Conservation (phyloP, 495 filamentous ascomycete genomes). For the Wilcoxina mikolae region DNA sequence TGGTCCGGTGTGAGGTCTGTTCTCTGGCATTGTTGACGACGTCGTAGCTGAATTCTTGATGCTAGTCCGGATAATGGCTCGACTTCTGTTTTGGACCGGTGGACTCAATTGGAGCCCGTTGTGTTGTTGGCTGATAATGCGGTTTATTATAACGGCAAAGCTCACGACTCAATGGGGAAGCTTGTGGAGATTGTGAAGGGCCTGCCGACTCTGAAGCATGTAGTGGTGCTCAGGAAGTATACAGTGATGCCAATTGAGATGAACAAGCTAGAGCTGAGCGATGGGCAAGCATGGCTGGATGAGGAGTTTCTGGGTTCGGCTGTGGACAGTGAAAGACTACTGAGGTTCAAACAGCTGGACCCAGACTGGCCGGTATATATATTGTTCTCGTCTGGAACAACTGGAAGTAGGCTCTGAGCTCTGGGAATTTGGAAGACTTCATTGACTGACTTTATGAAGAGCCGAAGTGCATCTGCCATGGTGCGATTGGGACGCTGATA, state of each 20-base stretch:
- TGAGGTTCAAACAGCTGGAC: slow-evolving; percentile 57
- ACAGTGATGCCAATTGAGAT: slow-evolving; percentile 23
- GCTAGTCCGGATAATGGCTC: slow-evolving; percentile 31
- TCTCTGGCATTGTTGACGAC: neutral
- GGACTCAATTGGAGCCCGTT: slow-evolving; percentile 66
- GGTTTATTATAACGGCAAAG: slow-evolving; percentile 75
- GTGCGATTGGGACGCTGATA: slow-evolving; percentile 68
- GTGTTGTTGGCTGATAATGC: slow-evolving; percentile 76
- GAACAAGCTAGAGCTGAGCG: slow-evolving; percentile 14
- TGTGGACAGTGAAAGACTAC: slow-evolving; percentile 33
- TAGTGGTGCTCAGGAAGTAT: slow-evolving; percentile 53
- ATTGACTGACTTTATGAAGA: slow-evolving; percentile 25
- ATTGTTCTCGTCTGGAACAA: slow-evolving; percentile 76
- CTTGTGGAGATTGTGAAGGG: slow-evolving; percentile 51
- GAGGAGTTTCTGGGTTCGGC: slow-evolving; percentile 36
- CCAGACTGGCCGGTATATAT: slow-evolving; percentile 82
- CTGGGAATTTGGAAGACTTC: too few relatives aligned
- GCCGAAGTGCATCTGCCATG: slow-evolving; percentile 86
- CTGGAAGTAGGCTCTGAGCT: slow-evolving; percentile 37
- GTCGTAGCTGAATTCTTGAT: neutral
- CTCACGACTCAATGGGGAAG: slow-evolving; percentile 57
- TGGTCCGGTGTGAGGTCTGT: slow-evolving; percentile 65
- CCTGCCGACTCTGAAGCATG: slow-evolving; percentile 46
- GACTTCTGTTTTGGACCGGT: slow-evolving; percentile 63
- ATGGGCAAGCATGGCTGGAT: slow-evolving; percentile 39